Evolutionary conservation across 2,329 filamentous ascomycete species (phyloP).

Genomic region (Aspergillus candidus): DNA sequence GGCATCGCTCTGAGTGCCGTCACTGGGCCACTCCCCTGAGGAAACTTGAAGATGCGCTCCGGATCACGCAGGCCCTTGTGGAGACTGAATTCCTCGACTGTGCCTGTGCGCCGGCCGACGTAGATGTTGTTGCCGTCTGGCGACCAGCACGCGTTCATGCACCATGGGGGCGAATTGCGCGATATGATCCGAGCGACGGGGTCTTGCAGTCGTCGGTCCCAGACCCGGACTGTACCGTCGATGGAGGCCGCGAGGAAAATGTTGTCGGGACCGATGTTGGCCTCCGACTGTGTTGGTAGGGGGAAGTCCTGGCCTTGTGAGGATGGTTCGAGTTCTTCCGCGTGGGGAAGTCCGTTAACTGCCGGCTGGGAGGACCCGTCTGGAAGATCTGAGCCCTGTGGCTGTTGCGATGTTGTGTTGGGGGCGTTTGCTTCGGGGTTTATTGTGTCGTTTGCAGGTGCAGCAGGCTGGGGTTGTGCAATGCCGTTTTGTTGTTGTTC

Average conservation of each 20-base stretch:
- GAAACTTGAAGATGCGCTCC: slow-evolving; percentile 77
- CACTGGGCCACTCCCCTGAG: slow-evolving; percentile 80
- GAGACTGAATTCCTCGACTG: slow-evolving; percentile 88
- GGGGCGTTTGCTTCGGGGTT: slow-evolving; percentile 1
- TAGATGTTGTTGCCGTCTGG: slow-evolving; percentile 95
- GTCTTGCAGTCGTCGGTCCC: slow-evolving; percentile 58
- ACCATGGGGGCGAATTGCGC: slow-evolving; percentile 82
- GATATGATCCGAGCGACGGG: slow-evolving; percentile 75
- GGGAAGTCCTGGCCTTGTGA: slow-evolving; percentile 18
- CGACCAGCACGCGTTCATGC: slow-evolving; percentile 95
- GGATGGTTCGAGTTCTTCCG: slow-evolving; percentile 35
- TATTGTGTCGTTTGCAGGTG: slow-evolving; percentile 4
- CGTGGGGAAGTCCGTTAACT: slow-evolving; percentile 39
- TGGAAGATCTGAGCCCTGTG: slow-evolving; percentile 15
- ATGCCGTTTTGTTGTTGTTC: slow-evolving; percentile 10
- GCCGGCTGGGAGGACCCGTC: slow-evolving; percentile 24
- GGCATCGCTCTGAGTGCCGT: slow-evolving; percentile 85
- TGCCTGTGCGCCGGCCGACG: slow-evolving; percentile 81
- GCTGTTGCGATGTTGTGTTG: slow-evolving; percentile 9
- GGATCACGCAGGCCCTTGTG: slow-evolving; percentile 72
- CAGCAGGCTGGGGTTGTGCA: slow-evolving; percentile 4
- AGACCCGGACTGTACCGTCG: slow-evolving; percentile 44
- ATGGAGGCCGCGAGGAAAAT: slow-evolving; percentile 75
- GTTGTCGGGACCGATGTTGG: slow-evolving; percentile 55
- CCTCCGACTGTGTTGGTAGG: slow-evolving; percentile 27